These are phyloP conservation scores for Psilocybe sp. DNA, from an alignment of 768 basidiomycete species.

Conservation along the genomic window DNA sequence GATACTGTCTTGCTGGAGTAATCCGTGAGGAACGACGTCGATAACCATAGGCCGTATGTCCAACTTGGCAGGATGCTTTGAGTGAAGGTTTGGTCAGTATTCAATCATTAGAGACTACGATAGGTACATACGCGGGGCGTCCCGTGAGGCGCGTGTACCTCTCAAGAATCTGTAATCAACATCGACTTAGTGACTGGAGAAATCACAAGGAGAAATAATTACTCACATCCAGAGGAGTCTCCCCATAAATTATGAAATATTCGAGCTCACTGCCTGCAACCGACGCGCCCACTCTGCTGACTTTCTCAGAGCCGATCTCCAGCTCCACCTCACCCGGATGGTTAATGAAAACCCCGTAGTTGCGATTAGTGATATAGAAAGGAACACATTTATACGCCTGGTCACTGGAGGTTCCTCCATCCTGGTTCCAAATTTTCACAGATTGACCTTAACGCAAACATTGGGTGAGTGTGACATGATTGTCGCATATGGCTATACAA, in stretches of 20 bases:
- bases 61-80: slow-evolving; percentile 63
- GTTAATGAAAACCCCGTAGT: slow-evolving; percentile 77
- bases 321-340: slow-evolving; percentile 75
- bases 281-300: slow-evolving; percentile 60
- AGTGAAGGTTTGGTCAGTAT: slow-evolving; percentile 16
- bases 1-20: slow-evolving; percentile 69
- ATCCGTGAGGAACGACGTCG: slow-evolving; percentile 73
- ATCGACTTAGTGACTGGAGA: not conserved
- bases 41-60: slow-evolving; percentile 78
- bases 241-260: slow-evolving; percentile 71
- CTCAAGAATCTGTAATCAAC: slow-evolving; percentile 46
- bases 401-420: slow-evolving; percentile 71
- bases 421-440: slow-evolving; percentile 69
- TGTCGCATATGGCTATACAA: slow-evolving; percentile 16
- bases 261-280: slow-evolving; percentile 63
- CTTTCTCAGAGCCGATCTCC: slow-evolving; percentile 67
- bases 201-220: not conserved
- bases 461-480: slow-evolving; percentile 6
- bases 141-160: slow-evolving; percentile 56
- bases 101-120: slow-evolving; percentile 3
- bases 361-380: slow-evolving; percentile 67
- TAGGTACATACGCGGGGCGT: slow-evolving; percentile 44
- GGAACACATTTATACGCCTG: slow-evolving; percentile 69
- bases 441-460: slow-evolving; percentile 39
- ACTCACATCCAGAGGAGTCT: slow-evolving; percentile 59